Percentiles rank a stretch among this genome's conserved stretches.
These are phyloP conservation scores for Trametes cubensis DNA, from an alignment of 768 basidiomycete genomes.

Conservation along the genomic window DNA sequence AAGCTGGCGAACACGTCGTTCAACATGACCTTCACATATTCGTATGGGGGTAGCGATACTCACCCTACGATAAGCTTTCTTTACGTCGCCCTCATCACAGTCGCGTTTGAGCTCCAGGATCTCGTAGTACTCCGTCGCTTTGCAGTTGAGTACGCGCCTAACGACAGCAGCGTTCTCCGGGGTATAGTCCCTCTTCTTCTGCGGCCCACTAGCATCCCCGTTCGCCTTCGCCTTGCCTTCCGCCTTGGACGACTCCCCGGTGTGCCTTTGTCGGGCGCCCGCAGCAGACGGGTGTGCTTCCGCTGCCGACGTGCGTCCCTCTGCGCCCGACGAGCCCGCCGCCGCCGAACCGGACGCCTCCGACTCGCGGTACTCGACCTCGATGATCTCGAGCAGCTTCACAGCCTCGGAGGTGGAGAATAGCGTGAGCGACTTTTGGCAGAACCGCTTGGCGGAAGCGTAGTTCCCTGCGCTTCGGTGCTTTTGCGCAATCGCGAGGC, in stretches of 20 bases:
- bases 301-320: constrained; percentile 48
- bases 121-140: constrained; percentile 90
- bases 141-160: constrained; percentile 82
- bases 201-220: constrained; percentile 47
- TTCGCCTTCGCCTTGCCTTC: constrained; percentile 60
- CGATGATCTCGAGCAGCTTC: constrained; percentile 66
- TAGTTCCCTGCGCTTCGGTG: constrained; percentile 74
- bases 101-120: constrained; percentile 79
- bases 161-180: constrained; percentile 82
- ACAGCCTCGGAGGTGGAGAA: constrained; percentile 78
- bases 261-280: constrained; percentile 65
- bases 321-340: constrained; percentile 35
- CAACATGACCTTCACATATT: background rate
- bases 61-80: constrained; percentile 97
- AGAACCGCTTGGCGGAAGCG: constrained; percentile 83
- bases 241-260: constrained; percentile 34
- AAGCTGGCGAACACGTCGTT: constrained; percentile 49
- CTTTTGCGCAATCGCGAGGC: constrained; percentile 76
- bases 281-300: constrained; percentile 78
- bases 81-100: constrained; percentile 83
- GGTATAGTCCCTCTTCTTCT: constrained; percentile 81
- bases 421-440: constrained; percentile 82
- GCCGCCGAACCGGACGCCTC: constrained; percentile 35
- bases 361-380: constrained; percentile 49
- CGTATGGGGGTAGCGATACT: too few species aligned